Evolutionary conservation across 2,329 filamentous ascomycete genomes (phyloP).

Genomic region (Aspergillus sp.): DNA sequence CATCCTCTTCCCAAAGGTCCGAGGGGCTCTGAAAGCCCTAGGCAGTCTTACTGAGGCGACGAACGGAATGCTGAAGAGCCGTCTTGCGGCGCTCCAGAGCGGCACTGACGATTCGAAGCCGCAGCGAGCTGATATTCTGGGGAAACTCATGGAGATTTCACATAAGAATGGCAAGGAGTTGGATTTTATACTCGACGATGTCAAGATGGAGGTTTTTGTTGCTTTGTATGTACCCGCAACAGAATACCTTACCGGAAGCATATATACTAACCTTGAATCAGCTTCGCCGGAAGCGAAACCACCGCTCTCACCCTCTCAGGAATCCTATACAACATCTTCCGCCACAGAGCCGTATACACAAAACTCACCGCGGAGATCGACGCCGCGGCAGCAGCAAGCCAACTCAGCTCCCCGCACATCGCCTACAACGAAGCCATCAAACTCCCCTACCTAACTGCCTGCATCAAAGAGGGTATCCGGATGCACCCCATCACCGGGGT

Average conservation of each 20-base stretch:
- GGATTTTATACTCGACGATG: conserved; percentile 31
- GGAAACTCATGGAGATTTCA: conserved; percentile 29
- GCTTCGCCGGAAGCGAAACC: conserved; percentile 37
- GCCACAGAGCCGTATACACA: conserved; percentile 26
- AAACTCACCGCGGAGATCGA: conserved; percentile 13
- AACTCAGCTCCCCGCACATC: conserved; percentile 8
- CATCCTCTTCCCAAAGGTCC: conserved; percentile 22
- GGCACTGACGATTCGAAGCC: conserved; percentile 11
- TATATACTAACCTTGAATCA: neutral
- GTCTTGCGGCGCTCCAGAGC: conserved; percentile 13
- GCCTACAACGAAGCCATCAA: conserved; percentile 28
- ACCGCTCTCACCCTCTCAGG: conserved; percentile 33
- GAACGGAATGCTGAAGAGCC: conserved; percentile 23
- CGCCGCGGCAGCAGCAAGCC: neutral
- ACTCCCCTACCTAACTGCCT: conserved; percentile 50
- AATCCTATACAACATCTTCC: conserved; percentile 40
- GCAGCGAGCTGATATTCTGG: conserved; percentile 29
- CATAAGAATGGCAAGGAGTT: conserved; percentile 27
- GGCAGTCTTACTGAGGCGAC: conserved; percentile 25
- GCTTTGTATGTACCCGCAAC: conserved; percentile 26
- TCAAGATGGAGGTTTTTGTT: conserved; percentile 27
- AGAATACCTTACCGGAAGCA: no score
- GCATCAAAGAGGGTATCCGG: conserved; percentile 51
- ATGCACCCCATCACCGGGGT: conserved; percentile 35
- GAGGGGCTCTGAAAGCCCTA: conserved; percentile 27